Percentiles rank a stretch among this genome's conserved stretches.
Evolutionary conservation across 768 basidiomycete genomes (phyloP).

Genomic region (Naematelia aurantialba): DNA sequence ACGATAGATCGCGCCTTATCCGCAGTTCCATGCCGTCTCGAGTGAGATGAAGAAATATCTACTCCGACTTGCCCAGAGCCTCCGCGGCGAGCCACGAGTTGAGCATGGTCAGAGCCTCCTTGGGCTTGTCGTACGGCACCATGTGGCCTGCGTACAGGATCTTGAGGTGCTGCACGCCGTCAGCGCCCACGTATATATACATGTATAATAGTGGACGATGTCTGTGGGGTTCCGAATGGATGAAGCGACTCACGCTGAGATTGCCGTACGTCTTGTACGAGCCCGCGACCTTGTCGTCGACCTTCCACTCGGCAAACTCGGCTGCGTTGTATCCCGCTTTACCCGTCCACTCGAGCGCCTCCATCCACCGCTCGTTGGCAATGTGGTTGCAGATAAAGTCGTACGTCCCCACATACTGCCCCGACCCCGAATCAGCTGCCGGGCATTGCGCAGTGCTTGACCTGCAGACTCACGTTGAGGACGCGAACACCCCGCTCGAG

Average conservation of each 20-base stretch:
- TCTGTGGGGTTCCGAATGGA: background rate
- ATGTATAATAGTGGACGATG: background rate
- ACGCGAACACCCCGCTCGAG: constrained; percentile 72
- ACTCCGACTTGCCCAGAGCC: background rate
- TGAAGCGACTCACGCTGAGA: constrained; percentile 53
- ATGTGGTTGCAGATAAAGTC: constrained; percentile 64
- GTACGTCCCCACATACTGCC: constrained; percentile 21
- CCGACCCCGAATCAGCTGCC: constrained; percentile 3
- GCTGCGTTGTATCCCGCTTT: constrained; percentile 55
- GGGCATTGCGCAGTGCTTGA: background rate
- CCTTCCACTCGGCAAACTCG: constrained; percentile 58
- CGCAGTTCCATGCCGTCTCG: no score
- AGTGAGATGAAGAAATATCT: no score
- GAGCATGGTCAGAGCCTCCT: constrained; percentile 62
- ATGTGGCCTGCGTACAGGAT: constrained; percentile 68
- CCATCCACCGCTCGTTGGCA: constrained; percentile 72
- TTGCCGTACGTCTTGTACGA: constrained; percentile 58
- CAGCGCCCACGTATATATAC: background rate
- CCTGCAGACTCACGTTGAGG: constrained; percentile 52
- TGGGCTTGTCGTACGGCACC: constrained; percentile 69
- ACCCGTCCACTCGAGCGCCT: constrained; percentile 70
- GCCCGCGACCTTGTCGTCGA: constrained; percentile 59
- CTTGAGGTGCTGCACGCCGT: constrained; percentile 34
- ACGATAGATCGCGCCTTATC: no score
- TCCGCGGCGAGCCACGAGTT: constrained; percentile 60